Base-by-base conservation (phyloP, 805 yeast species). In the Myxozyma kluyveri region DNA sequence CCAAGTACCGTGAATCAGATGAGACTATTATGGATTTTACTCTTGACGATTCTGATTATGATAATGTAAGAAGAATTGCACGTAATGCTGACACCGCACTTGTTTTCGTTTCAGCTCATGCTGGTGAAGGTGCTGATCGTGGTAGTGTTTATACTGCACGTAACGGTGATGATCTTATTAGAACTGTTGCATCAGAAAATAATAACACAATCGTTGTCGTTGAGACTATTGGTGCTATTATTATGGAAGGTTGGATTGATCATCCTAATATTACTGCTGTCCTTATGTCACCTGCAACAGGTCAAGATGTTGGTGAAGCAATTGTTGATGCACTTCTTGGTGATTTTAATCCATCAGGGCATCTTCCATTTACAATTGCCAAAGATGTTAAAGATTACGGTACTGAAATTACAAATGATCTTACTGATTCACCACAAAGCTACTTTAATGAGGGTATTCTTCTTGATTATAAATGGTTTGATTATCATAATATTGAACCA, bases 61-160 rank as follows among this genome's bases (percentile, higher is more conserved):
- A 72, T 3, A 70, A 69, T 49, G 69, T 74, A 3, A 75, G 70
- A 45, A 75, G 72, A 33, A 62, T 72, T 42, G 76, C 82, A 1
- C 77, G 75, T 42, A 68, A 67, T 48, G 77, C 80, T 0, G 84
- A 81, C 57, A 63, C 79, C 65, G 70, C 81, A 2, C 64, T 82
- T 17, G 81, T 82, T 1, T 73, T 82, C 55, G 84, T 77, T 1
- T 71, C 72, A 45, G 74, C 84, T 1, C 67, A 69, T 55, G 74
- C 85, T 9, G 84, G 84, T 23, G 86, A 82, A 64, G 83, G 84
- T 0, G 86, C 85, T 14, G 86, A 81, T 63, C 64, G 84, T 48
- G 74, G 74, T 60, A 79, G 80, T 63, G 65, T 72, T 10, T 71
- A 80, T 1, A 67, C 77, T 45, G 79, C 83, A 86, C 78, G 77